A percentile compares a stretch with the other conserved stretches of the same genome.
Conservation (phyloP, 1,139 yeast genomes). For the Candida tropicalis region DNA sequence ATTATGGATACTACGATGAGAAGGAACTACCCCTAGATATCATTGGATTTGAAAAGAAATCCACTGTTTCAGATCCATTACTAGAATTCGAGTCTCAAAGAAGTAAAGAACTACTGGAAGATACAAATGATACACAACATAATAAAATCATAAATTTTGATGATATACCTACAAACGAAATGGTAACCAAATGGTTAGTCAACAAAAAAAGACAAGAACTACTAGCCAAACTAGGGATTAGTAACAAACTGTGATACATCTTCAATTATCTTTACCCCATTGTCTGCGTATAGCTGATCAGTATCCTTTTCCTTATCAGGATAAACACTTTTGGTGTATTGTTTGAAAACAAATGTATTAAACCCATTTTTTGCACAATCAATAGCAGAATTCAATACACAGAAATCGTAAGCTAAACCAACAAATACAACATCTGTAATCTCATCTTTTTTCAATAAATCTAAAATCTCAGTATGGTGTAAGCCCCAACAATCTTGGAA, state of each 20-base stretch:
- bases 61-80: slow-evolving; percentile 27
- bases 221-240: slow-evolving; percentile 29
- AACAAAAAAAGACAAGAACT: slow-evolving; percentile 48
- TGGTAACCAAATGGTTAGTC: slow-evolving; percentile 51
- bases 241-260: slow-evolving; percentile 3
- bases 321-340: slow-evolving; percentile 44
- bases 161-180: slow-evolving; percentile 38
- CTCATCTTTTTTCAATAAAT: slow-evolving; percentile 40
- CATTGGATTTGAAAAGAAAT: slow-evolving; percentile 23
- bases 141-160: neutral
- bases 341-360: slow-evolving; percentile 59
- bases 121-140: neutral
- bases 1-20: slow-evolving; percentile 53
- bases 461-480: slow-evolving; percentile 67
- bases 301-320: slow-evolving; percentile 33
- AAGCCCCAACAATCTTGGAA: slow-evolving; percentile 78
- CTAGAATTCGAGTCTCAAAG: too few species aligned
- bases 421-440: slow-evolving; percentile 70
- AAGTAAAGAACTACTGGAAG: slow-evolving; percentile 14
- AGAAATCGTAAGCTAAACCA: slow-evolving; percentile 85
- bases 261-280: slow-evolving; percentile 30
- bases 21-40: slow-evolving; percentile 1
- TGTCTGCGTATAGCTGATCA: slow-evolving; percentile 28
- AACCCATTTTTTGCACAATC: slow-evolving; percentile 68
- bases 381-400: slow-evolving; percentile 75